Conservation (phyloP, 306 rosid genomes). For the Gastrolobium bilobum region DNA sequence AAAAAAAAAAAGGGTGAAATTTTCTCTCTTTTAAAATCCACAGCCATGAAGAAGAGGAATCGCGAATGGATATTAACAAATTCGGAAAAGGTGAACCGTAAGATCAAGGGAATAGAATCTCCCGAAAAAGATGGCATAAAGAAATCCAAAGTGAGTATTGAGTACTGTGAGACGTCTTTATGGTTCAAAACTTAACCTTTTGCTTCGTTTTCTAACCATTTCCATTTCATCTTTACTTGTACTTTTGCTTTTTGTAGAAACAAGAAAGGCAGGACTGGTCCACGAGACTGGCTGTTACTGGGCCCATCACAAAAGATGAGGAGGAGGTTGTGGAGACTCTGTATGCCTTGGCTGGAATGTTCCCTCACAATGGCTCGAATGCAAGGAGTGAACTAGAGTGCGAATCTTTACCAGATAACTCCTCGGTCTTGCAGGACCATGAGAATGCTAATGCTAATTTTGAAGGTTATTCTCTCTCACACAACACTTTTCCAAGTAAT, state of each 20-base stretch:
- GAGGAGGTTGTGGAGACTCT: conserved; percentile 91
- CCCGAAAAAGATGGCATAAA: conserved; percentile 54
- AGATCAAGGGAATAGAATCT: conserved; percentile 56
- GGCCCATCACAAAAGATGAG: conserved; percentile 85
- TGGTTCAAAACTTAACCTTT: conserved; percentile 46
- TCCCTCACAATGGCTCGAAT: conserved; percentile 56
- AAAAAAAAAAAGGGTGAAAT: neutral
- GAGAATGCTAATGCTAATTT: conserved; percentile 48
- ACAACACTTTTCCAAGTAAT: neutral
- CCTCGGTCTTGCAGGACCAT: conserved; percentile 48
- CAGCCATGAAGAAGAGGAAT: conserved; percentile 86
- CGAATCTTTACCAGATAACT: conserved; percentile 51
- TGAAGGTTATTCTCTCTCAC: conserved; percentile 63
- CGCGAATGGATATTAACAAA: conserved; percentile 63
- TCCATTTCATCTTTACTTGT: conserved; percentile 39
- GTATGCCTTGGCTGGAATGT: conserved; percentile 87
- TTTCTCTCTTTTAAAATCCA: conserved; percentile 24
- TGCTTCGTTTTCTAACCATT: conserved; percentile 18
- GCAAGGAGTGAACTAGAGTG: conserved; percentile 33
- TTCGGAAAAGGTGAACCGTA: conserved; percentile 68
- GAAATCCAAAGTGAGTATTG: conserved; percentile 61
- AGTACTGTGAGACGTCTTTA: conserved; percentile 48
- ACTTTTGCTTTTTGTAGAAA: conserved; percentile 62
- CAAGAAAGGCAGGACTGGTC: conserved; percentile 50
- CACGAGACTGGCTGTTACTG: conserved; percentile 45